Evolutionary conservation across 2,329 filamentous ascomycete genomes (phyloP), one percentile per base, ranked within the genome.

Genomic region (Periglandula ipomoeae): DNA sequence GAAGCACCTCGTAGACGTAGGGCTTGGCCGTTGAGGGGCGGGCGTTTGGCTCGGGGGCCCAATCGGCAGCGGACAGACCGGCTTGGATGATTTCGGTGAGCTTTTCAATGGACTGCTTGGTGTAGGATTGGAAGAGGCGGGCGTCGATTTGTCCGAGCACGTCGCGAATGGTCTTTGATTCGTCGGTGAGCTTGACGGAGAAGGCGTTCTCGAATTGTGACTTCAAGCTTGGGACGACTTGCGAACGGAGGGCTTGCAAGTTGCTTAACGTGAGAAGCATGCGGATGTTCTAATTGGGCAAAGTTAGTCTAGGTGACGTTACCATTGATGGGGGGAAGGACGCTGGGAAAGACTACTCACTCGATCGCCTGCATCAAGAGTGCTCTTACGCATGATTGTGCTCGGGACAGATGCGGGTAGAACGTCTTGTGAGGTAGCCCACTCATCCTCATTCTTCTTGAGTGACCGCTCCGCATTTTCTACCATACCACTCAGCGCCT

Each of bases 251-350:
- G 22, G 85, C 78, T 60, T 91, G 85, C 51, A 98, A 81, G 64
- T 98, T 98, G 62, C 87, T 93, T 23, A 98, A 76, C 1, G 93
- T 98, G 46, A 98, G 74, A 38, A 98, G 84, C 77, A 96, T 91
- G 54, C 93, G 88, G 44, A 95, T 83, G 57, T 91, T 91, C 85
- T 94, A 8, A 40, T 41, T 34, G 15, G 1, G 6, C 13, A 19
- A 64, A 13, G 32, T 24, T 20, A 61, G 53, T 22, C 67, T 56
- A 65, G 60, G 43, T 48, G 10, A 11, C 5, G 41, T 15, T 11
- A 7, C 7, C 20, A 8, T 23, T 17, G 46, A 23, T 13, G 15
- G 8, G 26, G 24, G 41, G 43, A 40, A 6, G 11, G 15, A 37
- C 5, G 10, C n/a, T 2, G n/a, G 11, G 5, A 10, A 42, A 32